These are phyloP conservation scores for Vanrija humicola DNA, from an alignment of 1,284 basidiomycete species.

Conservation along the genomic window DNA sequence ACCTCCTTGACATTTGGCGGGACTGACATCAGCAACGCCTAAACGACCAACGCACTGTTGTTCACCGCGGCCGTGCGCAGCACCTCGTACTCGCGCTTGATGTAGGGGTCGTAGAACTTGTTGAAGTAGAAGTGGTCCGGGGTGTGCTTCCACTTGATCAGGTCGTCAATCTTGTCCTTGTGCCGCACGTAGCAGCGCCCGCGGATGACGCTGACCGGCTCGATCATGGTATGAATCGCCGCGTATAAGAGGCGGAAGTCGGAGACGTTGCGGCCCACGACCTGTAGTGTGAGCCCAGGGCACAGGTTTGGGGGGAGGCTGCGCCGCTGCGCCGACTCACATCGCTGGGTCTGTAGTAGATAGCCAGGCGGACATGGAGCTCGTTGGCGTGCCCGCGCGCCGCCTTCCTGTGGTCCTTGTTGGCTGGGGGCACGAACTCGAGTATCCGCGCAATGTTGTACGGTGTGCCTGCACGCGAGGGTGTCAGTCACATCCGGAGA, in stretches of 20 bases:
- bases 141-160: conserved; percentile 90
- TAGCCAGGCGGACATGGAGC: conserved; percentile 69
- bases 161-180: conserved; percentile 87
- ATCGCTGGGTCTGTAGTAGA: conserved; percentile 78
- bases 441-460: conserved; percentile 93
- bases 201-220: conserved; percentile 84
- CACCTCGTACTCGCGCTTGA: conserved; percentile 97
- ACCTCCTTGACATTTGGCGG: conserved; percentile 72
- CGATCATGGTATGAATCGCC: conserved; percentile 91
- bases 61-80: conserved; percentile 79
- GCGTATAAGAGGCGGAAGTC: conserved; percentile 87
- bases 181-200: conserved; percentile 89
- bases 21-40: conserved; percentile 54
- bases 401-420: conserved; percentile 14
- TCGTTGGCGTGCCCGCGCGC: conserved; percentile 30
- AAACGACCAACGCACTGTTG: conserved; percentile 64
- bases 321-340: conserved; percentile 21
- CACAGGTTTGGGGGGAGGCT: too few relatives aligned
- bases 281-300: conserved; percentile 20
- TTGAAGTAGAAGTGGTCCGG: conserved; percentile 95
- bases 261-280: conserved; percentile 53
- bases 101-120: conserved; percentile 91
- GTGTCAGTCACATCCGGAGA: not conserved
- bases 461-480: conserved; percentile 54
- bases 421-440: conserved; percentile 76